A percentile compares a stretch with the other conserved stretches of the same genome.
Evolutionary conservation across 169 alveolate species (phyloP).

Genomic region (Plasmodium gonderi): DNA sequence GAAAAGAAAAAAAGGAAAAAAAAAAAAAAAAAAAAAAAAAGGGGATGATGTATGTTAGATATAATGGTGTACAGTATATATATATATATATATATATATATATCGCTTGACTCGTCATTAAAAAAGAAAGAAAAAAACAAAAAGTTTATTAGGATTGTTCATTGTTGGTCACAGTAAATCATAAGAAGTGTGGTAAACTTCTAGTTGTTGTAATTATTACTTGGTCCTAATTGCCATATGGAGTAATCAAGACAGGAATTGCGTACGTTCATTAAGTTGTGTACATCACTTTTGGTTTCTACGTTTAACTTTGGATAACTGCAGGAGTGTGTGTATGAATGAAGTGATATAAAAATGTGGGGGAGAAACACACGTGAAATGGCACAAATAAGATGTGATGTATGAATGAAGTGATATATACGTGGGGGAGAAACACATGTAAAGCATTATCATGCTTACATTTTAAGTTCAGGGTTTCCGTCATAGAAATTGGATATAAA

Average conservation of each 20-base stretch:
- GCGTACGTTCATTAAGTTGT: conserved; percentile 25
- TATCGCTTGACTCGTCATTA: too few species aligned
- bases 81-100: not conserved
- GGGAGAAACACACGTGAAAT: not conserved
- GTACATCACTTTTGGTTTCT: conserved; percentile 55
- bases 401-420: not conserved
- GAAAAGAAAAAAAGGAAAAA: too few species aligned
- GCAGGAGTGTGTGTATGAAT: not conserved
- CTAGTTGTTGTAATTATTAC: not conserved
- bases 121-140: too few species aligned
- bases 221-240: conserved; percentile 58
- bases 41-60: too few species aligned
- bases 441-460: not conserved
- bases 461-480: conserved; percentile 24
- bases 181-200: not conserved
- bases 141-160: too few species aligned
- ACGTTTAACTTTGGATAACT: conserved; percentile 54
- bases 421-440: not conserved
- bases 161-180: too few species aligned
- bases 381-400: too few species aligned
- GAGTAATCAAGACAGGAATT: conserved; percentile 19
- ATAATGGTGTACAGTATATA: not conserved
- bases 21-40: not conserved
- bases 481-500: conserved; percentile 19
- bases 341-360: not conserved